These are phyloP conservation scores for Boletus edulis DNA, from an alignment of 768 basidiomycete species.

Conservation along the genomic window DNA sequence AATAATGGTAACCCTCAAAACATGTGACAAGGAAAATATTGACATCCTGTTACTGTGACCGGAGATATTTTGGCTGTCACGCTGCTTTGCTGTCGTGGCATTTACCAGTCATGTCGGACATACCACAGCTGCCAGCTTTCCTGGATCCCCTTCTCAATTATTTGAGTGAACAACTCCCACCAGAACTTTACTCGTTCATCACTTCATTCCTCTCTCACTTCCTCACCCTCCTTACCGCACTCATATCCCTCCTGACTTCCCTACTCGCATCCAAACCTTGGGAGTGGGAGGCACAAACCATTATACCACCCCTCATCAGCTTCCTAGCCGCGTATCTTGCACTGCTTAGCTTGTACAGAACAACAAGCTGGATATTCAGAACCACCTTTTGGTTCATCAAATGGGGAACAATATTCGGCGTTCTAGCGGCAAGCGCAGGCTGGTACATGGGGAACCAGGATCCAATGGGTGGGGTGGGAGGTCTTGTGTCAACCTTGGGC, in stretches of 20 bases:
- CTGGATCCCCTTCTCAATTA: constrained; percentile 55
- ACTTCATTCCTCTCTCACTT: constrained; percentile 50
- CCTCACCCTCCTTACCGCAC: constrained; percentile 47
- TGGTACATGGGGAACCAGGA: constrained; percentile 50
- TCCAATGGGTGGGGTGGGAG: constrained; percentile 30
- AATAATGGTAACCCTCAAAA: constrained; percentile 3
- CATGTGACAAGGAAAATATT: constrained; percentile 16
- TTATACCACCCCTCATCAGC: constrained; percentile 73
- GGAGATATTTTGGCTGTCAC: constrained; percentile 14
- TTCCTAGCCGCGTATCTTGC: constrained; percentile 73
- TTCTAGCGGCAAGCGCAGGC: constrained; percentile 50
- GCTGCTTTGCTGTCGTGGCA: constrained; percentile 21
- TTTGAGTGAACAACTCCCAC: constrained; percentile 53
- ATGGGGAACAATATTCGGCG: constrained; percentile 65
- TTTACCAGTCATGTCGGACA: constrained; percentile 23
- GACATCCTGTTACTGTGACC: constrained; percentile 15
- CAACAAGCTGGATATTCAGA: constrained; percentile 71
- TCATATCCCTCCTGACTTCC: constrained; percentile 46
- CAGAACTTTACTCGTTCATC: constrained; percentile 51
- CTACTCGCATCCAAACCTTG: constrained; percentile 50
- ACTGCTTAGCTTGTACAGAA: constrained; percentile 74
- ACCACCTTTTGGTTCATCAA: constrained; percentile 69
- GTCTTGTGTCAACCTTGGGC: constrained; percentile 39
- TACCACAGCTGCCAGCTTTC: constrained; percentile 41
- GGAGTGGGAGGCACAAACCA: constrained; percentile 64